A percentile compares a stretch with the other conserved stretches of the same genome.
Conservation (phyloP, 2,329 filamentous ascomycete genomes). For the Cladophialophora bantiana region DNA sequence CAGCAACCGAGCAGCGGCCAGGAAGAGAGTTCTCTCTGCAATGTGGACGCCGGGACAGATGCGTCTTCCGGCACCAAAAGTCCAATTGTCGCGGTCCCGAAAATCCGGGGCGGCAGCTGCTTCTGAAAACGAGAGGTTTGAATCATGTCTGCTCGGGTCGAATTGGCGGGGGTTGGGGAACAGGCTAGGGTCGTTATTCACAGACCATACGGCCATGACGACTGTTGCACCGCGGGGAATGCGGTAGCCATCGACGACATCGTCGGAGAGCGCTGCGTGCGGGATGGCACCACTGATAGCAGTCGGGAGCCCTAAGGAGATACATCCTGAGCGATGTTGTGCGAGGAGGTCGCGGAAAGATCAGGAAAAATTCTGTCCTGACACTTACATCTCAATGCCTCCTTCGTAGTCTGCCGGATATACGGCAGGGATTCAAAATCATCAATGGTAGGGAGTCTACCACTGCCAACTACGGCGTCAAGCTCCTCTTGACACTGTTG, state of each 20-base stretch:
- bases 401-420: constrained; percentile 62
- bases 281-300: constrained; percentile 32
- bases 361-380: background rate
- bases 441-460: constrained; percentile 56
- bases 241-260: constrained; percentile 34
- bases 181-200: constrained; percentile 42
- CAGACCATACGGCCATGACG: constrained; percentile 37
- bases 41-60: constrained; percentile 59
- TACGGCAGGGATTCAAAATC: constrained; percentile 61
- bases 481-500: constrained; percentile 56
- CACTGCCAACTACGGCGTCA: constrained; percentile 53
- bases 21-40: constrained; percentile 57
- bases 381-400: constrained; percentile 58
- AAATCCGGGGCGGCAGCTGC: constrained; percentile 34
- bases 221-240: constrained; percentile 36
- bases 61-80: constrained; percentile 53
- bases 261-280: constrained; percentile 35
- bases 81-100: constrained; percentile 18
- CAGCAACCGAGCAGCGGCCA: constrained; percentile 57
- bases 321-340: background rate
- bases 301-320: constrained; percentile 49
- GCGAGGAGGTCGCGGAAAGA: no score
- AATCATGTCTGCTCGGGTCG: constrained; percentile 42
- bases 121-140: constrained; percentile 46
- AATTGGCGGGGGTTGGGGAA: constrained; percentile 44